These are phyloP conservation scores for Digitaria exilis DNA, from an alignment of 202 grass and related monocot species.

Conservation along the genomic window DNA sequence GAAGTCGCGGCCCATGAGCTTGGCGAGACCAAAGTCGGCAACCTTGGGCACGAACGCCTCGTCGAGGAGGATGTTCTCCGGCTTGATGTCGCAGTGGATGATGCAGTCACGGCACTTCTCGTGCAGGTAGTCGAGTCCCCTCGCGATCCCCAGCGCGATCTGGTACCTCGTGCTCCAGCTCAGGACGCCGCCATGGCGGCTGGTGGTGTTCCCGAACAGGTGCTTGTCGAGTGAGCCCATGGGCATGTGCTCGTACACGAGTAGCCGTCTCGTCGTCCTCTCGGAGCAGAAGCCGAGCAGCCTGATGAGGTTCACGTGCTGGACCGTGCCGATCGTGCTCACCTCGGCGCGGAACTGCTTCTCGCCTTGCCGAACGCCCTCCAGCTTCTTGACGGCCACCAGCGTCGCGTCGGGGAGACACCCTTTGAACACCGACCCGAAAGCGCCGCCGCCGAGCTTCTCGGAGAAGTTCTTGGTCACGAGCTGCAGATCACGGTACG, in stretches of 20 bases:
- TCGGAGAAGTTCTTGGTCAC: constrained; percentile 69
- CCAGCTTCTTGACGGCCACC: constrained; percentile 72
- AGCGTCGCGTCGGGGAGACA: constrained; percentile 17
- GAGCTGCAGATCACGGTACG: constrained; percentile 55
- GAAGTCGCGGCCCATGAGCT: constrained; percentile 84
- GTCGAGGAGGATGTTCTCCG: constrained; percentile 73
- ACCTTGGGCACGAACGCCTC: constrained; percentile 41
- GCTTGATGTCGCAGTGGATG: constrained; percentile 81
- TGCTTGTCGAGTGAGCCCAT: constrained; percentile 53
- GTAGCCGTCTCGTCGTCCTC: constrained; percentile 24
- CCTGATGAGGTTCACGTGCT: constrained; percentile 68
- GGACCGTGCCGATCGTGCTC: constrained; percentile 65
- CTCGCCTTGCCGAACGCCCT: constrained; percentile 63
- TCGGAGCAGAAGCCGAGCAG: constrained; percentile 72
- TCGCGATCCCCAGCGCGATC: constrained; percentile 49
- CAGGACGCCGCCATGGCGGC: neutral
- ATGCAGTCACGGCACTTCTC: constrained; percentile 71
- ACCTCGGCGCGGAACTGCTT: constrained; percentile 74
- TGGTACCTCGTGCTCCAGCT: constrained; percentile 58
- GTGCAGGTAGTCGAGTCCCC: constrained; percentile 60
- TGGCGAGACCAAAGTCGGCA: constrained; percentile 77
- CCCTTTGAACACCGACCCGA: constrained; percentile 72
- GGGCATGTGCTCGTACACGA: constrained; percentile 78
- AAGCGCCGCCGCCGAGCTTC: constrained; percentile 67
- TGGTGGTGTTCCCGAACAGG: constrained; percentile 38